Conservation (phyloP, 2,329 filamentous ascomycete genomes). For the Scedosporium apiospermum region DNA sequence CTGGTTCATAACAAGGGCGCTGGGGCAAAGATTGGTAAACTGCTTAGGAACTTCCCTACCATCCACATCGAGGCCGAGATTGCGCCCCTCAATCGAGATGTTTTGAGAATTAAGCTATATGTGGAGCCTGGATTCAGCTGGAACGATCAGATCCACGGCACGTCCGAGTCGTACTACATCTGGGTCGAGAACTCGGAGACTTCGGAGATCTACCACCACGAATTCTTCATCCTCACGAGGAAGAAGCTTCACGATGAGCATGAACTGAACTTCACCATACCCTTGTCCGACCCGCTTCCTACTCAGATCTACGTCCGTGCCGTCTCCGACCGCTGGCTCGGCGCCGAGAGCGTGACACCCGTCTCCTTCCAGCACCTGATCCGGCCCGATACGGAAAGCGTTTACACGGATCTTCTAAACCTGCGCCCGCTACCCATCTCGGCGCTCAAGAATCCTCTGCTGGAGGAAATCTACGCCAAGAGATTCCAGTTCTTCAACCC, state of each 20-base stretch:
- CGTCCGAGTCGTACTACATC: conserved; percentile 93
- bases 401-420: conserved; percentile 90
- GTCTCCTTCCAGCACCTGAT: conserved; percentile 98
- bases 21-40: conserved; percentile 69
- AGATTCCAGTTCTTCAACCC: conserved; percentile 97
- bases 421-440: conserved; percentile 81
- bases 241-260: conserved; percentile 93
- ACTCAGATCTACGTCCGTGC: conserved; percentile 94
- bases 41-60: conserved; percentile 87
- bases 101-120: conserved; percentile 79
- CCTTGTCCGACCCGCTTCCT: conserved; percentile 82
- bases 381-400: conserved; percentile 90
- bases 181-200: conserved; percentile 99
- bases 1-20: conserved; percentile 87
- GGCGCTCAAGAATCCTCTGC: conserved; percentile 73
- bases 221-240: conserved; percentile 87
- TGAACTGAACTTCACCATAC: conserved; percentile 95
- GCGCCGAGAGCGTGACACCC: conserved; percentile 88
- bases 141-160: conserved; percentile 90
- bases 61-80: conserved; percentile 88
- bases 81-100: conserved; percentile 87
- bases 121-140: conserved; percentile 86
- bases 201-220: conserved; percentile 94
- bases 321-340: conserved; percentile 92
- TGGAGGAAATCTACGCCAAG: conserved; percentile 82